Percentiles rank a stretch among this genome's conserved stretches.
Evolutionary conservation across 2,329 filamentous ascomycete genomes (phyloP).

Genomic region (Penicillium decumbens): DNA sequence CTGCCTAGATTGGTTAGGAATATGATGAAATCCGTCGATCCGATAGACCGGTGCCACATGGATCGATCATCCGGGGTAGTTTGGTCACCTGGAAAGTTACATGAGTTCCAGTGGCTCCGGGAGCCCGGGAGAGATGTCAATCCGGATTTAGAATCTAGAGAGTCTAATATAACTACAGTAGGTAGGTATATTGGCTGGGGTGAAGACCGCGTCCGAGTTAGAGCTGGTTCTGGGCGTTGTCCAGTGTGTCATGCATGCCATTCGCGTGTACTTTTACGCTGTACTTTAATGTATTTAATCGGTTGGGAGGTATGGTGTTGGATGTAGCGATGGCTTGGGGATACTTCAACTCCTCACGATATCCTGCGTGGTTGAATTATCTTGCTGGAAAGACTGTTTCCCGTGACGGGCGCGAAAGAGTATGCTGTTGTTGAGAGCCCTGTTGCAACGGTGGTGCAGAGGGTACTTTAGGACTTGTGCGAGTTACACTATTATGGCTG

Average conservation of each 20-base stretch:
- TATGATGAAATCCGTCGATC: neutral
- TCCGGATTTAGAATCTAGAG: neutral
- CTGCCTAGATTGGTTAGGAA: too few relatives aligned
- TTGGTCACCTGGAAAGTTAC: neutral
- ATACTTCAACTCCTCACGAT: too few relatives aligned
- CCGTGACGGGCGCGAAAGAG: too few relatives aligned
- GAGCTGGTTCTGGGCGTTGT: neutral
- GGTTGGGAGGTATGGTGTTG: neutral
- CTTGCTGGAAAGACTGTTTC: too few relatives aligned
- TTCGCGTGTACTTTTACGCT: neutral
- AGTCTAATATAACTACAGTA: too few relatives aligned
- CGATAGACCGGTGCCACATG: neutral
- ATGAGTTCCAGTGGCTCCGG: neutral
- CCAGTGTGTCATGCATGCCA: neutral
- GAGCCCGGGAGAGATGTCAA: neutral
- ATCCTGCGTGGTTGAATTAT: too few relatives aligned
- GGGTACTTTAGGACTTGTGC: too few relatives aligned
- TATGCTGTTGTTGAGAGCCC: too few relatives aligned
- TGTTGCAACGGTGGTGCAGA: too few relatives aligned
- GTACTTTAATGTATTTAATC: neutral
- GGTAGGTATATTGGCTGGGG: neutral
- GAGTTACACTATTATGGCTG: too few relatives aligned
- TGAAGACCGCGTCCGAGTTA: slow-evolving; percentile 1
- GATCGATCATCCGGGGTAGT: neutral
- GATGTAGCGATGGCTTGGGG: too few relatives aligned